Evolutionary conservation across 352 stramenopile genomes (phyloP), one percentile per base, ranked within the genome.

Genomic region (Globisporangium recalcitrans): DNA sequence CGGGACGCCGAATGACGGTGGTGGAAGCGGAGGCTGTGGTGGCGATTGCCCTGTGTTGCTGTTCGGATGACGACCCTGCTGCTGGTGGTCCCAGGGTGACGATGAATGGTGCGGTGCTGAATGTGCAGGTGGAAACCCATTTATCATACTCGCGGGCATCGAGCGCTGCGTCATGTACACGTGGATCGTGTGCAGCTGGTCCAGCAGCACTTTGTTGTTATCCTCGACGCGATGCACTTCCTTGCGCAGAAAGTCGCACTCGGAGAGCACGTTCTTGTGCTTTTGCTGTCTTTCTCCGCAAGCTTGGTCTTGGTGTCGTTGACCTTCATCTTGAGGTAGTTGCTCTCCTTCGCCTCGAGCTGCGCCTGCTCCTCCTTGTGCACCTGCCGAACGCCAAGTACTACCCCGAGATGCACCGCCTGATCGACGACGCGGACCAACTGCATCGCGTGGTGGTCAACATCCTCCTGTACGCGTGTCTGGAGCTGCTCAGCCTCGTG

Each of bases 161-260:
- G 57, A 58, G 1, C 76, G 76, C 61, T 85, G 76, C n/a, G 72
- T 85, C 63, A 85, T 52, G 59, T 82, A 85, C 48, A 82, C 69
- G 4, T 73, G 73, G 42, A 85, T 82, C 42, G 76, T 85, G 53
- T 85, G 76, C 4, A 85, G 63, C 36, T 85, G 76, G 52, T 85
- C 76, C 11, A 85, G 66, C 32, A 85, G 48, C 29, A 82, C 72
- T 47, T 85, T 85, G 64, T 80, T 85, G 67, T 81, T 85, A 22
- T 85, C 76, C 40, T 85, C 76, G 3, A 85, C 65, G 19, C 76
- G 76, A 27, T 70, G 64, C 6, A 85, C 69, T 51, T 85, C 76
- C 24, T 78, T 78, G 31, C 70, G 57, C 52, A 82, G 52, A 52
- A 85, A 85, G 13, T 85, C 76, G 54, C 70, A 73, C 52, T 85